Conservation (phyloP, 352 stramenopile species). For the Peronosclerospora sorghi region DNA sequence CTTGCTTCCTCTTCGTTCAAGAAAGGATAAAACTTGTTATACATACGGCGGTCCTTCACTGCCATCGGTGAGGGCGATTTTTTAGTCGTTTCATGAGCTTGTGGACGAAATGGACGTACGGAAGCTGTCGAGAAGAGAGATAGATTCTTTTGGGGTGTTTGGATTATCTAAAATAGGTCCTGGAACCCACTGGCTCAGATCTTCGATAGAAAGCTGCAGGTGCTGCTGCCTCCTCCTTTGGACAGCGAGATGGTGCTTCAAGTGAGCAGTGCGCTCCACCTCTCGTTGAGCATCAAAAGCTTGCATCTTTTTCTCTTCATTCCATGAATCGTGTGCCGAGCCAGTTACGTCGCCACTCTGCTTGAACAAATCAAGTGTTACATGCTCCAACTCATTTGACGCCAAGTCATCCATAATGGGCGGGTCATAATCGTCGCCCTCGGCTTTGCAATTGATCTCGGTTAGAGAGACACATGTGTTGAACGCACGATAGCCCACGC, state of each 20-base stretch:
- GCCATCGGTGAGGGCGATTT: slow-evolving; percentile 12
- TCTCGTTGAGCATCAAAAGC: slow-evolving; percentile 5
- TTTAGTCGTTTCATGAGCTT: slow-evolving; percentile 13
- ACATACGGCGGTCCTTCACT: too few relatives aligned
- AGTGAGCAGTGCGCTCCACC: slow-evolving; percentile 3
- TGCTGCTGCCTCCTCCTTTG: slow-evolving; percentile 13
- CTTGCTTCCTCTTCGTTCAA: too few relatives aligned
- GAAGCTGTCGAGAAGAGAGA: slow-evolving; percentile 29
- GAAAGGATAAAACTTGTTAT: too few relatives aligned
- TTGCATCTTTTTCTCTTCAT: slow-evolving; percentile 15
- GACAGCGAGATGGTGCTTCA: slow-evolving; percentile 7
- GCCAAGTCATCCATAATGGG: slow-evolving; percentile 30
- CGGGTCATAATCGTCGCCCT: slow-evolving; percentile 17
- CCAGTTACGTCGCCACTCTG: slow-evolving; percentile 8
- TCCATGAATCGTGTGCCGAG: slow-evolving; percentile 16
- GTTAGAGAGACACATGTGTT: slow-evolving; percentile 20
- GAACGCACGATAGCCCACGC: slow-evolving; percentile 45
- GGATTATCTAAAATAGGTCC: slow-evolving; percentile 7
- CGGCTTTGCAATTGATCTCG: slow-evolving; percentile 12
- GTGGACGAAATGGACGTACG: slow-evolving; percentile 23
- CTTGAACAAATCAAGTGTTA: slow-evolving; percentile 14
- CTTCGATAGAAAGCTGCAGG: slow-evolving; percentile 21
- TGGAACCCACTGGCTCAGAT: slow-evolving; percentile 16
- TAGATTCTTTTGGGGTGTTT: slow-evolving; percentile 27
- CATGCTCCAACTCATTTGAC: slow-evolving; percentile 26